Evolutionary conservation across 2,329 filamentous ascomycete genomes (phyloP).

Genomic region (Purpureocillium lavendulum): DNA sequence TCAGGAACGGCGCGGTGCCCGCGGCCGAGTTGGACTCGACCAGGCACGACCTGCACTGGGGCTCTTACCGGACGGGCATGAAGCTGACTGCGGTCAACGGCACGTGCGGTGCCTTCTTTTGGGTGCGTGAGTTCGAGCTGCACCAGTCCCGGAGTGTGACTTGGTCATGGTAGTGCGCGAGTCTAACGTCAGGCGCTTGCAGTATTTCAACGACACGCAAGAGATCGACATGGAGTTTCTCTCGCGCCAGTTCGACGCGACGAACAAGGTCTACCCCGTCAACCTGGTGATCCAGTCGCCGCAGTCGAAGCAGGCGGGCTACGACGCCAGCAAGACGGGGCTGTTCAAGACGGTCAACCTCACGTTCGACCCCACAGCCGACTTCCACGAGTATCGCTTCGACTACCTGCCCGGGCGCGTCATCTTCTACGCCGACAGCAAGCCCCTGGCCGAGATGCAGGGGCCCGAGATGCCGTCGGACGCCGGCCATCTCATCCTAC

Average conservation of each 20-base stretch:
- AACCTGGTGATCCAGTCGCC: conserved; percentile 71
- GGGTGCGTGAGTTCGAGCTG: conserved; percentile 51
- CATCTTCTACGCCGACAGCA: conserved; percentile 60
- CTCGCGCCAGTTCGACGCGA: conserved; percentile 51
- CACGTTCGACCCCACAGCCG: conserved; percentile 55
- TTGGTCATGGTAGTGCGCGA: neutral
- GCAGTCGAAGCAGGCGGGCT: conserved; percentile 48
- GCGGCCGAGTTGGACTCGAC: conserved; percentile 56
- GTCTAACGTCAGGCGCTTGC: conserved; percentile 1
- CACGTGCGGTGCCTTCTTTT: conserved; percentile 75
- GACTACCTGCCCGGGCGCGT: conserved; percentile 60
- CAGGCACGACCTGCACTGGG: conserved; percentile 57
- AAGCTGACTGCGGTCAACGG: conserved; percentile 52
- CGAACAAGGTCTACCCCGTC: conserved; percentile 45
- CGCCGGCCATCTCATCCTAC: conserved; percentile 60
- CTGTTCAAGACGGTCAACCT: conserved; percentile 51
- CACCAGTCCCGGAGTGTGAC: neutral
- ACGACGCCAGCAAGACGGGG: conserved; percentile 51
- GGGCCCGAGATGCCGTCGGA: conserved; percentile 48
- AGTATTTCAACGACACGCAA: conserved; percentile 73
- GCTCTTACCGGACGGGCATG: conserved; percentile 61
- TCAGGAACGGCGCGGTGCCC: conserved; percentile 44
- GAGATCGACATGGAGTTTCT: conserved; percentile 79
- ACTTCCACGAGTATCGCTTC: conserved; percentile 72
- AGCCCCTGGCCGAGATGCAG: conserved; percentile 45